Evolutionary conservation across 805 yeast species (phyloP).

Genomic region (Saccharomycopsis schoenii): DNA sequence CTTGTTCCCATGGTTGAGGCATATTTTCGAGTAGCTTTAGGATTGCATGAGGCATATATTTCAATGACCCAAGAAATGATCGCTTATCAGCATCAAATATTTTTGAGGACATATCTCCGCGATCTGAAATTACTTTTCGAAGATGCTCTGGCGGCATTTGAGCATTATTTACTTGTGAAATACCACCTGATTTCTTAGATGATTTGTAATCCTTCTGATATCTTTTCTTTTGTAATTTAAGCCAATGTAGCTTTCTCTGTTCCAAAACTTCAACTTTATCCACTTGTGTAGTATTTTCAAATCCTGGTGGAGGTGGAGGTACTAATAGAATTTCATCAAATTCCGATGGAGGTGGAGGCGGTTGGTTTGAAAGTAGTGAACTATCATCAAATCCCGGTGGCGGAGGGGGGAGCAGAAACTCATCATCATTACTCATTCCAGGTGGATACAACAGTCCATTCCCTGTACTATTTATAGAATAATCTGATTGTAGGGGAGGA

Average conservation of each 20-base stretch:
- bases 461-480: background rate
- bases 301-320: conserved; percentile 17
- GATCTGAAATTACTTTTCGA: conserved; percentile 72
- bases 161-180: conserved; percentile 46
- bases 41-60: conserved; percentile 93
- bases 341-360: conserved; percentile 25
- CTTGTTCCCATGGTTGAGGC: conserved; percentile 98
- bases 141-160: conserved; percentile 94
- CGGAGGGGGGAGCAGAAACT: conserved; percentile 22
- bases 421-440: conserved; percentile 13
- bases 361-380: background rate
- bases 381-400: conserved; percentile 27
- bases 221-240: conserved; percentile 48
- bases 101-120: conserved; percentile 74
- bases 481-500: conserved; percentile 20
- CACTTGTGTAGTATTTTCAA: background rate
- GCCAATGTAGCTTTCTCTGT: conserved; percentile 48
- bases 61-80: conserved; percentile 81
- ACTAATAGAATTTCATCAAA: conserved; percentile 13
- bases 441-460: background rate
- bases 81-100: conserved; percentile 77
- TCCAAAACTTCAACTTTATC: conserved; percentile 27
- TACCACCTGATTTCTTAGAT: conserved; percentile 33
- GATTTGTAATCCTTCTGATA: conserved; percentile 29
- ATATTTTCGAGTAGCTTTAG: conserved; percentile 83